phyloP scores from a whole-genome alignment of 202 grass and related monocot genomes.

The Setaria viridis region DNA sequence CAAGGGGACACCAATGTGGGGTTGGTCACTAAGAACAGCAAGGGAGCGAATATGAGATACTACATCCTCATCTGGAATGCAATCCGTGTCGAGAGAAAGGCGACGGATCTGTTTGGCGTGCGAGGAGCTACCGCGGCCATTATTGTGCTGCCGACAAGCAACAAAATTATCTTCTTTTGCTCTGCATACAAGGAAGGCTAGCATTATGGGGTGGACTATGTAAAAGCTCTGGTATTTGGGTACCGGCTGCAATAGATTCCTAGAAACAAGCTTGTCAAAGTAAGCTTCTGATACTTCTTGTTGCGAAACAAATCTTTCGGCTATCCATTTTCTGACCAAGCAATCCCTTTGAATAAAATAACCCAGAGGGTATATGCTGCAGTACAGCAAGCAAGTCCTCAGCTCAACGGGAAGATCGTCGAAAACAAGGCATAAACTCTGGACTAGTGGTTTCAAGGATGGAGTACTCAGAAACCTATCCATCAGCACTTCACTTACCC shows the following conservation, averaged over 20 bases:
- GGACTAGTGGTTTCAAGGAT: not conserved
- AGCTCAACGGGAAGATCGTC: not conserved
- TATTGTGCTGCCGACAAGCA: too few relatives aligned
- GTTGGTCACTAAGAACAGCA: too few relatives aligned
- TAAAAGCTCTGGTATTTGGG: not conserved
- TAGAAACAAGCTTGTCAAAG: not conserved
- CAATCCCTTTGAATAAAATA: not conserved
- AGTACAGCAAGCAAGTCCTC: constrained; percentile 22
- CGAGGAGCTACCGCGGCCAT: too few relatives aligned
- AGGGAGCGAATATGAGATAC: too few relatives aligned
- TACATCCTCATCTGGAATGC: too few relatives aligned
- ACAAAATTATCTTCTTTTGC: too few relatives aligned
- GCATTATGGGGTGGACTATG: not conserved
- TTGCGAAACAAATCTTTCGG: not conserved
- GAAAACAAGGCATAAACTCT: constrained; percentile 15
- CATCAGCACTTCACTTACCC: not conserved
- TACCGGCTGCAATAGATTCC: not conserved
- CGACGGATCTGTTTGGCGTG: too few relatives aligned
- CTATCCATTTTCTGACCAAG: constrained; percentile 29
- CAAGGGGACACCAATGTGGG: too few relatives aligned
- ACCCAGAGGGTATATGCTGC: not conserved
- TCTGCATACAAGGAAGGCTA: not conserved
- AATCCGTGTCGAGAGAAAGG: too few relatives aligned
- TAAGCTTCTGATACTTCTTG: not conserved
- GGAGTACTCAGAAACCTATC: not conserved